Conservation (phyloP, 441 rosid genomes). For the Macaranga tanarius region DNA sequence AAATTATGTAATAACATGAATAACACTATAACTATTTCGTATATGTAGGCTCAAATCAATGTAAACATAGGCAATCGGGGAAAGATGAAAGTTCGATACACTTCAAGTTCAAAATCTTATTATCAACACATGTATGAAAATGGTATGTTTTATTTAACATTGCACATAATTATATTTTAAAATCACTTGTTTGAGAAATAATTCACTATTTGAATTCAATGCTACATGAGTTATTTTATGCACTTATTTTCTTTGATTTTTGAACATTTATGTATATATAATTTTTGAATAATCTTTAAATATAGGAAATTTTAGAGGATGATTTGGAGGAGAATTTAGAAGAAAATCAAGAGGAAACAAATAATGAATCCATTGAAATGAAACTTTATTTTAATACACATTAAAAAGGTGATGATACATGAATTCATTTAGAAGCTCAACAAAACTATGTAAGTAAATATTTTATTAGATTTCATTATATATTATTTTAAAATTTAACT, state of each 20-base stretch:
- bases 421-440: neutral
- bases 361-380: neutral
- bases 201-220: too few species aligned
- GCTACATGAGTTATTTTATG: too few species aligned
- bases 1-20: too few species aligned
- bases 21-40: neutral
- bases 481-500: neutral
- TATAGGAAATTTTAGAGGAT: neutral
- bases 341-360: neutral
- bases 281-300: too few species aligned
- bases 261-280: too few species aligned
- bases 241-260: too few species aligned
- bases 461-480: neutral
- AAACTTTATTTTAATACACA: neutral
- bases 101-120: neutral
- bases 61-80: neutral
- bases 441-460: neutral
- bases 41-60: neutral
- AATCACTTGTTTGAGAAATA: too few species aligned
- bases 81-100: neutral
- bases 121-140: neutral
- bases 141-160: neutral
- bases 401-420: neutral
- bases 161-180: too few species aligned
- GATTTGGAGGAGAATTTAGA: neutral